phyloP scores from a whole-genome alignment of 495 filamentous ascomycete species.

The Podospora tetraspora region DNA sequence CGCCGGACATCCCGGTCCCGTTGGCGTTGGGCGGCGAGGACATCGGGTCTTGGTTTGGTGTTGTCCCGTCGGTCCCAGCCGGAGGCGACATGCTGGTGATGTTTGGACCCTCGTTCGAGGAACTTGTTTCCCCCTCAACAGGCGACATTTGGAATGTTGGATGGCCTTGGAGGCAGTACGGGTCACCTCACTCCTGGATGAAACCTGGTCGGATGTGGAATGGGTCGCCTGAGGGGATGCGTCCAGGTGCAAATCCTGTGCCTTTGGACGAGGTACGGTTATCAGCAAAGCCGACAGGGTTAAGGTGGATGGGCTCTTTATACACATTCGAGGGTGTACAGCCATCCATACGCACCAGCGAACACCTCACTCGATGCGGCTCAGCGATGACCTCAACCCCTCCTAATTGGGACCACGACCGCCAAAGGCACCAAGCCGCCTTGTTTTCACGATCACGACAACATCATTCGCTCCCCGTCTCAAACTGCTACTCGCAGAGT shows the following conservation, averaged over 20 bases:
- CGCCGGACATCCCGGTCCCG: neutral
- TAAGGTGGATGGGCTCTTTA: neutral
- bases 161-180: neutral
- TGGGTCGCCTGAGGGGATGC: neutral
- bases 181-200: neutral
- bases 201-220: neutral
- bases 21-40: neutral
- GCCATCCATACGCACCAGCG: neutral
- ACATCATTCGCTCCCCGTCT: neutral
- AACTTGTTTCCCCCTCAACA: neutral
- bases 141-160: neutral
- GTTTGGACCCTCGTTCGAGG: neutral
- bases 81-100: neutral
- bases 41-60: neutral
- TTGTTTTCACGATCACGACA: neutral
- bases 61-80: neutral
- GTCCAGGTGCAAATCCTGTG: neutral
- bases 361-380: neutral
- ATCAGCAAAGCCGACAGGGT: neutral
- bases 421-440: neutral
- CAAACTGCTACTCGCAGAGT: neutral
- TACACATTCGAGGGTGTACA: neutral
- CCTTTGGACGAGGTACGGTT: neutral
- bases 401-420: neutral
- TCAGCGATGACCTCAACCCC: neutral